These are phyloP conservation scores for Cystofilobasidium macerans DNA, from an alignment of 768 basidiomycete species.

Conservation along the genomic window DNA sequence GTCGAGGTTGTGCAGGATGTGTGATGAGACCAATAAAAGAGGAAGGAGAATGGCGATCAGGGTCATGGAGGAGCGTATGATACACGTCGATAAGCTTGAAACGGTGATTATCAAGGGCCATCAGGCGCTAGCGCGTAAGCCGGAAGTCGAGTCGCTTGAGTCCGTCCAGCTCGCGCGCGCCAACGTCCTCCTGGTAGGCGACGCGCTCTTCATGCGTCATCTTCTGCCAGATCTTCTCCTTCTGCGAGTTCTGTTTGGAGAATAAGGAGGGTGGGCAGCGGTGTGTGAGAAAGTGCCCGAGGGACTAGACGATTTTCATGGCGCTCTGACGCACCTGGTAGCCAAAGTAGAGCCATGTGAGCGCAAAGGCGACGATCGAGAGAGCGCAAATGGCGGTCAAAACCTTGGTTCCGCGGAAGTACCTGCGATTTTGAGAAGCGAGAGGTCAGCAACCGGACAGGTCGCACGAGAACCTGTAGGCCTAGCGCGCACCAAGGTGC, in stretches of 20 bases:
- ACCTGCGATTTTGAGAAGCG: neutral
- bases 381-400: neutral
- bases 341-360: conserved; percentile 16
- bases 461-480: neutral
- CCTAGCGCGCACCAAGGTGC: neutral
- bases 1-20: no score
- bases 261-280: no score
- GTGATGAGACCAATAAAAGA: no score
- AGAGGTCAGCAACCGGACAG: neutral
- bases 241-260: no score
- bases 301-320: no score
- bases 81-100: no score
- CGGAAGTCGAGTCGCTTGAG: conserved; percentile 19
- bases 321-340: no score
- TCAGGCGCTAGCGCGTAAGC: conserved; percentile 17
- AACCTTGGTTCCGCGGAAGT: neutral
- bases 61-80: no score
- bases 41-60: no score
- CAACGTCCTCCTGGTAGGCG: neutral
- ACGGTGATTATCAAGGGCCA: no score
- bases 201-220: neutral
- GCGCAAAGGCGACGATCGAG: neutral
- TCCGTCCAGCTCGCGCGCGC: neutral
- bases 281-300: no score
- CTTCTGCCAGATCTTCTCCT: neutral